A percentile compares a stretch with the other conserved stretches of the same genome.
These are phyloP conservation scores for Pueraria montana DNA, from an alignment of 306 rosid genomes.

Conservation along the genomic window DNA sequence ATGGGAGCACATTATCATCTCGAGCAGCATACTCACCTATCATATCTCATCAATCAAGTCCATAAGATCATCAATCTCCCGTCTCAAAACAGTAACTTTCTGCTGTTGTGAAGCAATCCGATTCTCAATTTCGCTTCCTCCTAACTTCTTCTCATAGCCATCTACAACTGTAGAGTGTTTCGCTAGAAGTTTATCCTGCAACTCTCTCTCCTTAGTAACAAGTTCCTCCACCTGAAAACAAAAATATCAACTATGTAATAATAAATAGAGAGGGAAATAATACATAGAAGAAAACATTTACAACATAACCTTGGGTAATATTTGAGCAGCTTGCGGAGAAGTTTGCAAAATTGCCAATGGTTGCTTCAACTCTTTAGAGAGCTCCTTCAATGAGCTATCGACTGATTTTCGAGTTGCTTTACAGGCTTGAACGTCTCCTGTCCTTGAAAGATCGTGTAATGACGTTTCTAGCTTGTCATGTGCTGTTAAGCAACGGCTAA, in stretches of 20 bases:
- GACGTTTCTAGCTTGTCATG: constrained; percentile 93
- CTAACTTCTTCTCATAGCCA: constrained; percentile 89
- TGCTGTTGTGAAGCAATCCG: constrained; percentile 82
- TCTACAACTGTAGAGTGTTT: constrained; percentile 88
- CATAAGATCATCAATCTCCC: constrained; percentile 84
- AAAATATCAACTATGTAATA: constrained; percentile 19
- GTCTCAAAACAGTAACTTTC: constrained; percentile 77
- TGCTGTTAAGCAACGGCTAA: constrained; percentile 70
- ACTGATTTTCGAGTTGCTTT: constrained; percentile 92
- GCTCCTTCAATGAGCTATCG: constrained; percentile 85
- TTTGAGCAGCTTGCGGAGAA: constrained; percentile 79
- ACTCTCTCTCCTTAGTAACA: constrained; percentile 81
- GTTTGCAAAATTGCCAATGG: constrained; percentile 76
- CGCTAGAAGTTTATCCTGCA: constrained; percentile 82
- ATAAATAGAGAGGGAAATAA: constrained; percentile 32
- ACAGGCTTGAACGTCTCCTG: constrained; percentile 89
- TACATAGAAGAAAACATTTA: constrained; percentile 23
- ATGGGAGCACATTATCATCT: constrained; percentile 34
- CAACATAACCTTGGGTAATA: constrained; percentile 80
- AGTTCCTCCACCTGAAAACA: constrained; percentile 87
- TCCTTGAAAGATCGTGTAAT: constrained; percentile 85
- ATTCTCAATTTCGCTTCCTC: constrained; percentile 92
- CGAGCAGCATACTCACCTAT: constrained; percentile 36
- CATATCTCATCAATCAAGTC: constrained; percentile 77
- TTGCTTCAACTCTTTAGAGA: constrained; percentile 85